phyloP scores from a whole-genome alignment of 2,329 filamentous ascomycete species.

The Fusarium aywerte region DNA sequence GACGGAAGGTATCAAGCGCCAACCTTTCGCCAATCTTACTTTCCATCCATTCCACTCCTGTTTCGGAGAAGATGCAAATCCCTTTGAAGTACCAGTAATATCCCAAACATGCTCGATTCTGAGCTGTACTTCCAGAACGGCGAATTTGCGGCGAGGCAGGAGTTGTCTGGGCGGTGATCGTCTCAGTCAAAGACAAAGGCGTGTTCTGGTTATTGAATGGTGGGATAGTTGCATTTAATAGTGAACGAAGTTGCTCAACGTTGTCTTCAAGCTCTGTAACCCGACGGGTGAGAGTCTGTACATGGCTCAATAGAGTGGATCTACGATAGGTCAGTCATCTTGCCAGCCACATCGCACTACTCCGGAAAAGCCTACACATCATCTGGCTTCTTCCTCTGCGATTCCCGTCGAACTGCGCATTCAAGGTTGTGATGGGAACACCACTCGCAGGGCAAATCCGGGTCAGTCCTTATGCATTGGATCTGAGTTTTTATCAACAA shows the following conservation, averaged over 20 bases:
- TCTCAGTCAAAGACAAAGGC: not conserved
- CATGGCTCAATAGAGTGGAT: not conserved
- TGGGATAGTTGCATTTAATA: not conserved
- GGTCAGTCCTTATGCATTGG: not conserved
- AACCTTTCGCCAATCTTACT: not conserved
- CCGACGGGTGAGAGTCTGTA: not conserved
- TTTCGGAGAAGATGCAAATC: not conserved
- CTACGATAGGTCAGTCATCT: not conserved
- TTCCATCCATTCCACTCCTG: not conserved
- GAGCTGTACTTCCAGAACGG: not conserved
- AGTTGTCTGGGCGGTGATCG: not conserved
- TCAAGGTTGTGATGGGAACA: not conserved
- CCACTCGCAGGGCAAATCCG: not conserved
- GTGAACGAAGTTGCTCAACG: not conserved
- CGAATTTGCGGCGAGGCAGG: not conserved
- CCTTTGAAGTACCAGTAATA: constrained; percentile 15
- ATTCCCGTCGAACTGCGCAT: not conserved
- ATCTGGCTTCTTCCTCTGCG: not conserved
- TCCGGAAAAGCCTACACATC: not conserved
- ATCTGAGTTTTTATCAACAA: not conserved
- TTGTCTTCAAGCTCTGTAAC: not conserved
- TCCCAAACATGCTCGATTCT: not conserved
- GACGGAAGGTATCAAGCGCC: rapidly evolving
- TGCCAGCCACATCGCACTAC: not conserved
- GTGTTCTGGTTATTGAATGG: not conserved